Evolutionary conservation across 257 asterid species (phyloP), one percentile per base, ranked within the genome.

Genomic region (Solanum appendiculatum): DNA sequence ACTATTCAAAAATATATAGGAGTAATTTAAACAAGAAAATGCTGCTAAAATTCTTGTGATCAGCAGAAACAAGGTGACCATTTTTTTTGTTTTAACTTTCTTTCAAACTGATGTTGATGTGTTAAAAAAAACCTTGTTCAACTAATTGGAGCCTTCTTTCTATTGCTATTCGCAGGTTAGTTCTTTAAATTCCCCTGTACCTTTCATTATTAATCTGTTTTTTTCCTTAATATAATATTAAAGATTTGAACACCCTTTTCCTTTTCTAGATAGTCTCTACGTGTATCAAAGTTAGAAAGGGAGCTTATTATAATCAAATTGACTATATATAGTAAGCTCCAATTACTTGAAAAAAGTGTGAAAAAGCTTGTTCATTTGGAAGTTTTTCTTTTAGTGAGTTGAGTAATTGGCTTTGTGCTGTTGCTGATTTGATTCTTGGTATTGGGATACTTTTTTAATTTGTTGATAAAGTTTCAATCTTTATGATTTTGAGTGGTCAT

Each of bases 261-360:
- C 91, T 48, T 87, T 86, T 88, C 87, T 74, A 89, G 93, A 88
- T 88, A 88, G 85, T 88, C 87, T 90, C 87, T 88, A 92, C 91
- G 93, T 91, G 93, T 92, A 75, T 86, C 91, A 90, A 90, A 88
- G 88, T 74, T 46, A 80, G 83, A 75, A 86, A 92, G 91, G 88
- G 92, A 85, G 90, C 80, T 82, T 90, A 88, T 86, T 90, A 87
- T 87, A 88, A 68, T 78, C 87, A 21, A 72, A 92, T 90, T 91
- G 95, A 92, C 94, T 89, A 86, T 54, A 88, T 81, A 81, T 89
- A 81, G 92, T 75, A 87, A 89, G 58, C 86, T 33, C 87, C 89
- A 89, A 85, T 83, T 77, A 42, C 86, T 66, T 29, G 37, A 72
- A 51, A 34, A 31, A 87, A 69, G 78, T 82, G 85, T 33, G 85